Conservation (phyloP, 768 basidiomycete genomes). For the Pisolithus orientalis region DNA sequence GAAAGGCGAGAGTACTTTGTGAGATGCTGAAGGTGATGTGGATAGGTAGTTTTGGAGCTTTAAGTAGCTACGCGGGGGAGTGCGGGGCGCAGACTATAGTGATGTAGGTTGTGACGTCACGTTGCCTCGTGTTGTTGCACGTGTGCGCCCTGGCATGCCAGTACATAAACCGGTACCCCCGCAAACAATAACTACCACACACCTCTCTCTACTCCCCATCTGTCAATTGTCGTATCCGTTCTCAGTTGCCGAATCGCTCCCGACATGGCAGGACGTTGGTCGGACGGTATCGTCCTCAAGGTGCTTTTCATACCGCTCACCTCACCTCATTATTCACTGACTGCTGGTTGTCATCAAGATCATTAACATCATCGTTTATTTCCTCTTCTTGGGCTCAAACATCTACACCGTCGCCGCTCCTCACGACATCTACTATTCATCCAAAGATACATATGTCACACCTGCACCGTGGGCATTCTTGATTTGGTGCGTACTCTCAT, state of each 20-base stretch:
- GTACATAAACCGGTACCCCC: constrained; percentile 22
- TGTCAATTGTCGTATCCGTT: too few relatives aligned
- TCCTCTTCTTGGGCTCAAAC: constrained; percentile 86
- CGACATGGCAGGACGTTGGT: constrained; percentile 62
- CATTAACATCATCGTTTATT: constrained; percentile 76
- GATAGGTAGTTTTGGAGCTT: too few relatives aligned
- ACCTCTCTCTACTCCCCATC: constrained; percentile 10
- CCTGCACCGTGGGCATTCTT: constrained; percentile 92
- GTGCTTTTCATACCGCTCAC: constrained; percentile 25
- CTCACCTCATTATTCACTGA: neutral
- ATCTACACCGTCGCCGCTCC: constrained; percentile 80
- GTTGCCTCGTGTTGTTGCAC: constrained; percentile 18
- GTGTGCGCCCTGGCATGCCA: neutral
- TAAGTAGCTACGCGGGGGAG: neutral
- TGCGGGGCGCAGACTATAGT: neutral
- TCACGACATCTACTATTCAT: constrained; percentile 59
- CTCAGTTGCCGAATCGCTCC: neutral
- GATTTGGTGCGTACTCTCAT: constrained; percentile 57
- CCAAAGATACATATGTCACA: constrained; percentile 87
- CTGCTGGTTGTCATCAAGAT: constrained; percentile 34
- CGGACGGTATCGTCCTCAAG: constrained; percentile 79
- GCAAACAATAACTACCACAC: constrained; percentile 8
- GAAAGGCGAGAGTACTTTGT: too few relatives aligned
- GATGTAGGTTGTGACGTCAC: neutral
- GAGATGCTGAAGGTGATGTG: too few relatives aligned